Base-by-base conservation (phyloP, 139 green algal species). In the Tetratostichococcus sp. region DNA sequence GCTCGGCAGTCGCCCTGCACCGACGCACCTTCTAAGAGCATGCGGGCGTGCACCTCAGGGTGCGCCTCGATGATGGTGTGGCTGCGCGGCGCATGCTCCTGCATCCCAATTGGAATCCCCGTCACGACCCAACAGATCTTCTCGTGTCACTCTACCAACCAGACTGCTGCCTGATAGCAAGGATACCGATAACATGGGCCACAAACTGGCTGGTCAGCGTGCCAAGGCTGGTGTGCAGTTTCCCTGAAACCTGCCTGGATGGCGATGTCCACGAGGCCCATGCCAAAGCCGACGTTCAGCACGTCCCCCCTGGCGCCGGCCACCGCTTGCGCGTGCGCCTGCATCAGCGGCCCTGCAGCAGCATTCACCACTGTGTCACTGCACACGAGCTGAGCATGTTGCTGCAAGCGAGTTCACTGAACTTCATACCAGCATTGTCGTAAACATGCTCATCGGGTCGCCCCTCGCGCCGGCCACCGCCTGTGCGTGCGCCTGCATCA, bases 41-140 rank as follows among this genome's bases (percentile, higher is more conserved):
- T 93, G 67, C 88, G 83, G 26, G 74, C 70, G 70, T 93, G 82
- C 26, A 98, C 93, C 59, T 95, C 93, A 30, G 94, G 94, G 70
- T 98, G 94, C 0, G 94, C 94, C 82, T 97, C 95, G 26, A 98
- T 89, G 75, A 99, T 98, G 67, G 89, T 97, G 84, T 99, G 95
- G 19, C 72, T 84, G 0, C 65, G 66, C 0, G 86, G 82, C 28
- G 70, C 70, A 21, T 65, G 71, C 57, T 42, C 69, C n/a, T 16
- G 21, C 21, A 69, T n/a, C n/a, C n/a, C n/a, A n/a, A n/a, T n/a
- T n/a, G n/a, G n/a, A n/a, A n/a, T n/a, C n/a, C n/a, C n/a, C n/a
- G n/a, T n/a, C n/a, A n/a, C n/a, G n/a, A n/a, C n/a, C n/a, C n/a
- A n/a, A n/a, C n/a, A n/a, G n/a, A n/a, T n/a, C n/a, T n/a, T n/a